Evolutionary conservation across 805 yeast species (phyloP).

Genomic region (Wickerhamia fluorescens): DNA sequence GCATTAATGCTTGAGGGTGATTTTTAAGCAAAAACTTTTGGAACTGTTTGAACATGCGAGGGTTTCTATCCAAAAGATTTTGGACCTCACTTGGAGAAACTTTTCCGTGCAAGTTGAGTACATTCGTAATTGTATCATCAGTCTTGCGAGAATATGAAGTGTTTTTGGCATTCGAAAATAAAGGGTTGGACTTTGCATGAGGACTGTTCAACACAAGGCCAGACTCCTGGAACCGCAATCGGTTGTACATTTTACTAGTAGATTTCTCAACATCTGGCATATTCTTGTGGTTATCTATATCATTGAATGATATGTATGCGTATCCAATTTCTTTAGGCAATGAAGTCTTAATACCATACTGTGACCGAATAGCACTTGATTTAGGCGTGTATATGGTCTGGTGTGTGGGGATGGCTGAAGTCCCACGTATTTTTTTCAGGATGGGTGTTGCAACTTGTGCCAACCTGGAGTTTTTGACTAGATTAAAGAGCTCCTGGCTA

Average conservation of each 20-base stretch:
- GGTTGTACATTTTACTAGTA: slow-evolving; percentile 52
- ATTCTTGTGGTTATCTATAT: slow-evolving; percentile 58
- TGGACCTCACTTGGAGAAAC: slow-evolving; percentile 24
- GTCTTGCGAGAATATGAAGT: slow-evolving; percentile 11
- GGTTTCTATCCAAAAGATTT: slow-evolving; percentile 33
- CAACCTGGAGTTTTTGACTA: slow-evolving; percentile 34
- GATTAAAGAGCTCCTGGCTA: slow-evolving; percentile 25
- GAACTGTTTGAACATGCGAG: slow-evolving; percentile 45
- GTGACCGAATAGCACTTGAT: slow-evolving; percentile 55
- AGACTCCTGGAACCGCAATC: slow-evolving; percentile 62
- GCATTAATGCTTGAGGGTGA: slow-evolving; percentile 34
- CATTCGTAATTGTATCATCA: slow-evolving; percentile 22
- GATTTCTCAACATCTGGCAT: slow-evolving; percentile 67
- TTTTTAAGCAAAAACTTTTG: slow-evolving; percentile 46
- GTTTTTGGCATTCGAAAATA: slow-evolving; percentile 30
- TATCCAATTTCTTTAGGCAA: slow-evolving; percentile 57
- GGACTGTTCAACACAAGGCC: slow-evolving; percentile 42
- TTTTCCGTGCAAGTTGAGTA: slow-evolving; percentile 23
- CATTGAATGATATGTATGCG: slow-evolving; percentile 55
- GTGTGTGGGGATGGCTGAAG: slow-evolving; percentile 49
- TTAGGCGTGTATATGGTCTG: slow-evolving; percentile 68
- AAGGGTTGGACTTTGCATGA: slow-evolving; percentile 29
- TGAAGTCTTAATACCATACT: slow-evolving; percentile 69
- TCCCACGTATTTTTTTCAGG: slow-evolving; percentile 22
- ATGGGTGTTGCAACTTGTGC: slow-evolving; percentile 41